Evolutionary conservation across 2,329 filamentous ascomycete species (phyloP).

Genomic region (Mycosphaerelloides madeirae): DNA sequence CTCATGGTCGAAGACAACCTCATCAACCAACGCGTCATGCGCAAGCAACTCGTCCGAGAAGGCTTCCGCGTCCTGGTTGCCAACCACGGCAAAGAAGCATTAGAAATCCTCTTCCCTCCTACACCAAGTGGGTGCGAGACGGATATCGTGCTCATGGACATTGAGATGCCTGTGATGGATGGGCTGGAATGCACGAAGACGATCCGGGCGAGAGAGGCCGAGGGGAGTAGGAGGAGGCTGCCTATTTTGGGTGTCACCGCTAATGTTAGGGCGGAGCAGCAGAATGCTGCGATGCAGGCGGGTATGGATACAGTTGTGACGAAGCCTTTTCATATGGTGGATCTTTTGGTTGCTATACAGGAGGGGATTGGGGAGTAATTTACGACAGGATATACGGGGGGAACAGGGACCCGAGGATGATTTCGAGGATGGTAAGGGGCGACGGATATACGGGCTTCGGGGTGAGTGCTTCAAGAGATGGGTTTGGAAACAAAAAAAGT

Average conservation of each 20-base stretch:
- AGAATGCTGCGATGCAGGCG: slow-evolving; percentile 59
- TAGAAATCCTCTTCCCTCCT: slow-evolving; percentile 23
- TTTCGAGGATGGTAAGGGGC: too few relatives aligned
- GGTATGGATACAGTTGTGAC: slow-evolving; percentile 60
- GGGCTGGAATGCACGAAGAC: slow-evolving; percentile 25
- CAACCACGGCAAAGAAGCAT: slow-evolving; percentile 27
- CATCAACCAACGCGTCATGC: slow-evolving; percentile 28
- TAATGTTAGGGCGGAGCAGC: slow-evolving; percentile 57
- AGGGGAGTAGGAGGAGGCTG: slow-evolving; percentile 38
- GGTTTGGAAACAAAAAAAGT: too few relatives aligned
- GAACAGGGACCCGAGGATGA: too few relatives aligned
- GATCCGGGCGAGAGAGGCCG: slow-evolving; percentile 19
- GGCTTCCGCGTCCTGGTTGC: slow-evolving; percentile 23
- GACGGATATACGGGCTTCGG: too few relatives aligned
- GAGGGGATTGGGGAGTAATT: slow-evolving; percentile 1
- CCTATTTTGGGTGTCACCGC: slow-evolving; percentile 74
- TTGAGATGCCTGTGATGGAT: slow-evolving; percentile 32
- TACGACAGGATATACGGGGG: too few relatives aligned
- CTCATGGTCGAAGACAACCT: slow-evolving; percentile 24
- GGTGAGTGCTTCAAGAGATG: too few relatives aligned
- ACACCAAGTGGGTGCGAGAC: slow-evolving; percentile 7
- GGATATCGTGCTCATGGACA: slow-evolving; percentile 28
- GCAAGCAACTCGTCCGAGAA: slow-evolving; percentile 17
- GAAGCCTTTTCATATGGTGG: slow-evolving; percentile 35
- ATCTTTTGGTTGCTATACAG: slow-evolving; percentile 44